phyloP scores from a whole-genome alignment of 192 early-diverging fungal genomes.

The Thamnidium elegans region DNA sequence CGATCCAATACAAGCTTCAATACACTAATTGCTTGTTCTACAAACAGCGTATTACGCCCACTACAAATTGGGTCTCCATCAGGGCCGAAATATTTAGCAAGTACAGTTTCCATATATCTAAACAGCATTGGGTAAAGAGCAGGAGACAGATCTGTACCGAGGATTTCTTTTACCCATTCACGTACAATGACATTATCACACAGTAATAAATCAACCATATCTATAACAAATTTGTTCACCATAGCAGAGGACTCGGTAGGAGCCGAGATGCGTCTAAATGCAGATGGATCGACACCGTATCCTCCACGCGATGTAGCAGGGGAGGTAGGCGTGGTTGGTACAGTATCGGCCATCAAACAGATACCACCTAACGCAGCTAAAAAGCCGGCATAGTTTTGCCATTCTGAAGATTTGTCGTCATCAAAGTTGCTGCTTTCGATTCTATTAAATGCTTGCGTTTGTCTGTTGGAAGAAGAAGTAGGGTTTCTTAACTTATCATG shows the following conservation, averaged over 20 bases:
- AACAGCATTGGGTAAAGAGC: constrained; percentile 67
- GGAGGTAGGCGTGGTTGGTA: constrained; percentile 12
- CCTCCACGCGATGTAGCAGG: constrained; percentile 5
- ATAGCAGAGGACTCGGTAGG: constrained; percentile 36
- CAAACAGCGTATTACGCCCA: constrained; percentile 63
- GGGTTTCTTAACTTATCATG: constrained; percentile 32
- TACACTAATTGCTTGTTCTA: constrained; percentile 73
- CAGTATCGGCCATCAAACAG: constrained; percentile 47
- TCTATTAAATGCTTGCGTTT: constrained; percentile 20
- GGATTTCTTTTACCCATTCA: constrained; percentile 74
- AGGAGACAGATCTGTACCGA: constrained; percentile 73
- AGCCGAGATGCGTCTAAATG: constrained; percentile 15
- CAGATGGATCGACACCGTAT: neutral
- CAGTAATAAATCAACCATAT: constrained; percentile 72
- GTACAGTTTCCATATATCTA: constrained; percentile 56
- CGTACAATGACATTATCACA: constrained; percentile 74
- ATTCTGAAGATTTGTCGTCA: constrained; percentile 54
- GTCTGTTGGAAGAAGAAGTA: constrained; percentile 15
- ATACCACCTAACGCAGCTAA: constrained; percentile 75
- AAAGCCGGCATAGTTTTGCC: constrained; percentile 83
- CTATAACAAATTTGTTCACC: constrained; percentile 69
- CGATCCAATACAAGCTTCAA: constrained; percentile 73
- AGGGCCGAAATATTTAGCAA: constrained; percentile 61
- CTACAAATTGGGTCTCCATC: constrained; percentile 49
- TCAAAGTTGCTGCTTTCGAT: constrained; percentile 11